Base-by-base conservation (phyloP, 805 yeast species). In the Grigorovia yakushimaensis region DNA sequence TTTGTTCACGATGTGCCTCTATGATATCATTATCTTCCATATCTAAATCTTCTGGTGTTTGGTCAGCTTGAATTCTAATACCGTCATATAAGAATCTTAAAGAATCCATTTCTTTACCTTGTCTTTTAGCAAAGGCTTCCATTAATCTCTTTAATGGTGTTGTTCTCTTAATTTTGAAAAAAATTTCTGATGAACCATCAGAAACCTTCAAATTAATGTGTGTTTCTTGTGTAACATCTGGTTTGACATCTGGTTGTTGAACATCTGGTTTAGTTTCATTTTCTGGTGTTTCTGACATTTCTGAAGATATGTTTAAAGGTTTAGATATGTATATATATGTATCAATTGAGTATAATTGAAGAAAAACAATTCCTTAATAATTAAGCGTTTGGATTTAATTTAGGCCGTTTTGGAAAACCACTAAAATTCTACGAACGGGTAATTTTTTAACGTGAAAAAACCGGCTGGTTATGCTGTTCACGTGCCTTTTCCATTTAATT, bases 51-150 rank as follows among this genome's bases (percentile, higher is more conserved):
- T 85, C 95, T 6, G 99, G 98, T 4, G 98, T 93, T 59, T 86
- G 88, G 50, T 84, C 89, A 9, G 89, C 84, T 53, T 77, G 74
- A 50, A 93, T 81, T 62, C 98, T 81, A 56, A 88, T 84, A 53
- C 99, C 99, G 55, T 93, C 99, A 63, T 82, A 82, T 61, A 93
- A 73, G 66, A 93, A 93, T 67, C 98, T 80, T 65, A 93, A 72
- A 45, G 91, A 79, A 56, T 77, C 79, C 62, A 84, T 70, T 54
- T 84, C 80, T 66, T 91, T 91, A 41, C 98, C 98, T 63, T 91
- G 96, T 73, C 98, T 85, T 71, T 89, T 89, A 66, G 98, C 94
- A 67, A 91, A 93, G 11, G 97, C 96, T 61, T 91, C 98, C 88
- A 93, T 91, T 60, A 93, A 80, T 71, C 96, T 85, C 67, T 79